Evolutionary conservation across 306 rosid genomes (phyloP), one percentile per base, ranked within the genome.

Genomic region (Trifolium fragiferum): DNA sequence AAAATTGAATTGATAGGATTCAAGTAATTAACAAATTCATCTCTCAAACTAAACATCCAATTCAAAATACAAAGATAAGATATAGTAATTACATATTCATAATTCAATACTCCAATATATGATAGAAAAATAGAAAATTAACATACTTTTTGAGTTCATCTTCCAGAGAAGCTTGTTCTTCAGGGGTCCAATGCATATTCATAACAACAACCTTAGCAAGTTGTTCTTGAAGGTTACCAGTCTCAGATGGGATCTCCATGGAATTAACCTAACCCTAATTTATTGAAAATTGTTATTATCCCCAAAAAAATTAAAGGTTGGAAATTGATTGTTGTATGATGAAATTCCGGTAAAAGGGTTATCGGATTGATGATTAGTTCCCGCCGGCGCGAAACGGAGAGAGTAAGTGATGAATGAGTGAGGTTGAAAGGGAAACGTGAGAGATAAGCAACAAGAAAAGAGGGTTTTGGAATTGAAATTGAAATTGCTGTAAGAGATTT

Each of bases 151-250:
- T 37, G 79, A 94, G 95, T 33, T 96, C 96, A 1, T 92, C 92
- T 49, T 92, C 99, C 2, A 94, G 96, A 44, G 81, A 78, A 58
- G 88, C 53, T 85, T 94, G 99, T 78, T 92, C 99, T 11, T 94
- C 99, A 0, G 90, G 10, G 10, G 86, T 87, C 99, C 99, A 92
- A 70, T 92, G 81, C 96, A 94, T 86, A 68, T 88, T 94, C 90
- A 88, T 81, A 60, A 90, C 84, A 19, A 76, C 86, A 6, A 77
- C 90, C 76, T 89, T 88, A 80, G 88, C 11, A 14, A 85, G 91
- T 19, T 85, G 89, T 14, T 94, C 97, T 58, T 91, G 97, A 76
- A 90, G 58, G 90, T 85, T 85, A 79, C 86, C 88, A 20, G 88
- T 85, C 69, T 84, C 86, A 25, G 86, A 85, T 32, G 89, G 84